Conservation (phyloP, 257 asterid genomes). For the Catharanthus roseus region DNA sequence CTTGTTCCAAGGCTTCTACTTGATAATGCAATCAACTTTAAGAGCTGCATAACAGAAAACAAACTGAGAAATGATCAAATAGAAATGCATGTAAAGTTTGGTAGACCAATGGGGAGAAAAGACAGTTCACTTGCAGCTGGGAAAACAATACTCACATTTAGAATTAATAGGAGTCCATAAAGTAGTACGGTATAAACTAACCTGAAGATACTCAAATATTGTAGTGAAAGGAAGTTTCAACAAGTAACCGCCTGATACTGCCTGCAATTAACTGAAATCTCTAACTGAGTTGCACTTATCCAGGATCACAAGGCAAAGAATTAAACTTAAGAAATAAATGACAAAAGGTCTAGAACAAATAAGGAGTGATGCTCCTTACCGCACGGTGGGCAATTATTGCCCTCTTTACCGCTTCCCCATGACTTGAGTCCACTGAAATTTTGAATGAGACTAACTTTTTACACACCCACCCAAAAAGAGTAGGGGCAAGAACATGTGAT, state of each 20-base stretch:
- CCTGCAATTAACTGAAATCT: conserved; percentile 44
- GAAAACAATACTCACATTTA: background rate
- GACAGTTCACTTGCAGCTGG: background rate
- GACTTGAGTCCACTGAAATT: conserved; percentile 42
- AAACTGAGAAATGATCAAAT: conserved; percentile 10
- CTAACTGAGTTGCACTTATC: background rate
- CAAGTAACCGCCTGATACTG: conserved; percentile 47
- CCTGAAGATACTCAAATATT: conserved; percentile 95
- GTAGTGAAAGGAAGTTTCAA: conserved; percentile 88
- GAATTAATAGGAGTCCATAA: background rate
- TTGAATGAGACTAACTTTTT: conserved; percentile 13
- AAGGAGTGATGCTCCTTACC: conserved; percentile 33
- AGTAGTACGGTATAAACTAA: conserved; percentile 4
- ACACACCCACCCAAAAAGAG: background rate
- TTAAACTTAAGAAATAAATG: background rate
- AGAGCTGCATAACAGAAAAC: conserved; percentile 39
- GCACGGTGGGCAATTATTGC: conserved; percentile 46
- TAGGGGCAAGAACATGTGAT: background rate
- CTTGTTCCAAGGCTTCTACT: conserved; percentile 52
- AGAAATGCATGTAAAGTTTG: background rate
- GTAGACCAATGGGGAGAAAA: background rate
- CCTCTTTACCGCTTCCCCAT: conserved; percentile 49
- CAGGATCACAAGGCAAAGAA: background rate
- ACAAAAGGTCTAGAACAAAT: background rate
- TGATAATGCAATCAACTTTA: conserved; percentile 60